A percentile compares a stretch with the other conserved stretches of the same genome.
Conservation (phyloP, 2,329 filamentous ascomycete species). For the Fusarium sp. region DNA sequence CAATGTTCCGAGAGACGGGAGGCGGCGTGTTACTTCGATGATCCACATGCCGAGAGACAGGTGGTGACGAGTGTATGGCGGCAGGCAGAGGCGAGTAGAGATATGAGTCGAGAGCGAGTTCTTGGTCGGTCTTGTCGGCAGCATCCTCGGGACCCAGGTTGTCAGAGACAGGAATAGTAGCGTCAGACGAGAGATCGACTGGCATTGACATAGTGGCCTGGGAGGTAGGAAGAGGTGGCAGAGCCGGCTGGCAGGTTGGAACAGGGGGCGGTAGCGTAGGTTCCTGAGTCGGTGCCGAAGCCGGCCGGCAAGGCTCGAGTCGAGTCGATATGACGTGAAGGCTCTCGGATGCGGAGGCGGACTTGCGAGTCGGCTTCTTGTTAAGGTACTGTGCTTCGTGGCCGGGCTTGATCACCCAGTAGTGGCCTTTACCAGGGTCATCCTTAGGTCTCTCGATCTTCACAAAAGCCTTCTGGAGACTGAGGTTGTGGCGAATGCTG, state of each 20-base stretch:
- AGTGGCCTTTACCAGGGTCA: constrained; percentile 96
- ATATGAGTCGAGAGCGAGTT: constrained; percentile 55
- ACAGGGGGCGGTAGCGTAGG: constrained; percentile 59
- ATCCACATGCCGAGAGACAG: constrained; percentile 69
- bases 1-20: constrained; percentile 67
- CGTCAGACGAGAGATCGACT: constrained; percentile 78
- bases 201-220: constrained; percentile 51
- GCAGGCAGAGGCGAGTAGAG: constrained; percentile 75
- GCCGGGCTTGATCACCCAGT: constrained; percentile 93
- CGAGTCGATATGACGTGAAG: constrained; percentile 66
- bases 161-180: constrained; percentile 78
- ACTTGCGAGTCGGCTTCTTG: constrained; percentile 77
- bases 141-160: constrained; percentile 63
- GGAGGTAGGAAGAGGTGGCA: constrained; percentile 52
- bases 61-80: constrained; percentile 90
- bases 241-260: constrained; percentile 48
- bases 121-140: constrained; percentile 55
- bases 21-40: constrained; percentile 79
- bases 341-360: constrained; percentile 64
- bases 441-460: constrained; percentile 97
- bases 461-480: constrained; percentile 94
- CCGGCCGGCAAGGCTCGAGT: constrained; percentile 60
- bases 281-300: constrained; percentile 52
- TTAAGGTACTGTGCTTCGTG: constrained; percentile 91
- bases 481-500: constrained; percentile 97